Conservation (phyloP, 805 yeast genomes). For the Zygoascus tannicola region DNA sequence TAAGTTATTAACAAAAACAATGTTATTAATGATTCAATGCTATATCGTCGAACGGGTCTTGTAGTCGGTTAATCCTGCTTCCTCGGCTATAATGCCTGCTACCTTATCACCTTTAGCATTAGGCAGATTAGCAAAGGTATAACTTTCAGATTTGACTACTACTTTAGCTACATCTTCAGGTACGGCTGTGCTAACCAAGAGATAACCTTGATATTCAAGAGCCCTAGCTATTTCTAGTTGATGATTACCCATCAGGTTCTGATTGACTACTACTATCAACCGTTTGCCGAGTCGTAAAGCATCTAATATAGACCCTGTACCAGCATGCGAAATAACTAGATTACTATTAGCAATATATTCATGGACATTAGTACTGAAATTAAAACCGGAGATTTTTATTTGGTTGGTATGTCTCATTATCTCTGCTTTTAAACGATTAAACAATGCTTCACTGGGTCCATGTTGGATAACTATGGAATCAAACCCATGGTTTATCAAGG, state of each 20-base stretch:
- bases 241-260: slow-evolving; percentile 74
- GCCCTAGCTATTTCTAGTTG: slow-evolving; percentile 68
- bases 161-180: slow-evolving; percentile 2
- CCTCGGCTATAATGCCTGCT: slow-evolving; percentile 14
- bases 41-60: too few relatives aligned
- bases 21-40: too few relatives aligned
- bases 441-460: slow-evolving; percentile 36
- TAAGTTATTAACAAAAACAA: too few relatives aligned
- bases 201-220: slow-evolving; percentile 26
- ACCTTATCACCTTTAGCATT: slow-evolving; percentile 10
- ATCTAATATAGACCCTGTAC: slow-evolving; percentile 87
- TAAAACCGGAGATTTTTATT: slow-evolving; percentile 35
- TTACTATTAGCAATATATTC: slow-evolving; percentile 39
- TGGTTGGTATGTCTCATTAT: slow-evolving; percentile 1
- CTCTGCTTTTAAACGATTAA: slow-evolving; percentile 14
- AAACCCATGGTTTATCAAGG: slow-evolving; percentile 33
- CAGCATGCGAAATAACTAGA: slow-evolving; percentile 79
- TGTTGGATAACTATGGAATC: slow-evolving; percentile 46
- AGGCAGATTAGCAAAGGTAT: slow-evolving; percentile 12
- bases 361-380: slow-evolving; percentile 36
- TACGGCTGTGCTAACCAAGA: slow-evolving; percentile 7
- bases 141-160: slow-evolving; percentile 1
- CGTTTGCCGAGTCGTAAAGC: slow-evolving; percentile 48
- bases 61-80: slow-evolving; percentile 17
- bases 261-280: slow-evolving; percentile 64